A percentile compares a stretch with the other conserved stretches of the same genome.
Conservation (phyloP, 192 early-diverging fungal species). For the Gonapodya prolifera region DNA sequence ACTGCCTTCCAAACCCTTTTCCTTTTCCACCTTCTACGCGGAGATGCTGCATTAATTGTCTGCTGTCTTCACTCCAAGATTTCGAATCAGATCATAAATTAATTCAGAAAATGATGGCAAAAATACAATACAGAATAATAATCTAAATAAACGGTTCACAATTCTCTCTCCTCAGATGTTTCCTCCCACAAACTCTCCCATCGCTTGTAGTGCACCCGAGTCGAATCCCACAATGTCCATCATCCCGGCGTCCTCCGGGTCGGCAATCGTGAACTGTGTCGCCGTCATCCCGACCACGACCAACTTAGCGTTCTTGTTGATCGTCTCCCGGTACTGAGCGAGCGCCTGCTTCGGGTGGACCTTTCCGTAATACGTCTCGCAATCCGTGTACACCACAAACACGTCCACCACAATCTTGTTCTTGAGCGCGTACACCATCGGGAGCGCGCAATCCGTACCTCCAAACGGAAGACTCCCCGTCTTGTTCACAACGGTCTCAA, state of each 20-base stretch:
- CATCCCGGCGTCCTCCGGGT: conserved; percentile 15
- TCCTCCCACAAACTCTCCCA: too few species aligned
- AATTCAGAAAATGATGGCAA: too few species aligned
- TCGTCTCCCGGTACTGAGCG: conserved; percentile 7
- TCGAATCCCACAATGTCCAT: conserved; percentile 15
- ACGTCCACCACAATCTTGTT: conserved; percentile 11
- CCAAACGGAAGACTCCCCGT: conserved; percentile 7
- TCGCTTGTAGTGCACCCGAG: too few species aligned
- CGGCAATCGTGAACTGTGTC: conserved; percentile 14
- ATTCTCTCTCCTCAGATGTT: too few species aligned
- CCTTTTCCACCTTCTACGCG: too few species aligned
- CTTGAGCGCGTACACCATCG: conserved; percentile 15
- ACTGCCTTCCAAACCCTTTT: too few species aligned
- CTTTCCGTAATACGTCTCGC: conserved; percentile 14
- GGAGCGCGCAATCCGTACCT: too few species aligned
- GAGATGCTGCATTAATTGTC: too few species aligned
- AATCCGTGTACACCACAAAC: conserved; percentile 15
- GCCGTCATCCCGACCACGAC: conserved; percentile 12
- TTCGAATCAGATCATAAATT: too few species aligned
- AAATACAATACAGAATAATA: too few species aligned
- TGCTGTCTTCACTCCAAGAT: too few species aligned
- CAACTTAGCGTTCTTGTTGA: conserved; percentile 10
- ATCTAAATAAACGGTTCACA: too few species aligned
- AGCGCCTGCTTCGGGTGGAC: conserved; percentile 14
- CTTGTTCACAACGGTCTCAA: conserved; percentile 6